Percentiles rank a stretch among this genome's conserved stretches.
These are phyloP conservation scores for Sclerotiophoma versabilis DNA, from an alignment of 2,329 filamentous ascomycete species.

Conservation along the genomic window DNA sequence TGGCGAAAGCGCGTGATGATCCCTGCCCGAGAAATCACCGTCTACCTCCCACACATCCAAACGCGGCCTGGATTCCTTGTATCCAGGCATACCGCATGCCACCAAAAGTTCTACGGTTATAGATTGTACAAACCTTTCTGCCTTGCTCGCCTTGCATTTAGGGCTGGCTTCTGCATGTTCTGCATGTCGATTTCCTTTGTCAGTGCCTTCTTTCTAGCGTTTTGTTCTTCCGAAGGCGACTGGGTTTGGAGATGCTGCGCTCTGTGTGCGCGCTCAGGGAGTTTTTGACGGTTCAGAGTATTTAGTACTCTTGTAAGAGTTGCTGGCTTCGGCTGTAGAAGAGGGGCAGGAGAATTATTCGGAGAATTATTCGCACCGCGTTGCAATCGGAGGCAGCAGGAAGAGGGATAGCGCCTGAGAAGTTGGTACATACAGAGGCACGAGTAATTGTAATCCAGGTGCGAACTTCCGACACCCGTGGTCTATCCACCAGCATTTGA, in stretches of 20 bases:
- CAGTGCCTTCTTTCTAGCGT: conserved; percentile 7
- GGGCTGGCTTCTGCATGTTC: background rate
- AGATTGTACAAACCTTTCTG: conserved; percentile 15
- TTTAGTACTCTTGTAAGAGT: background rate
- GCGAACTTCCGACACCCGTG: background rate
- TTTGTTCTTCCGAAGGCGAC: conserved; percentile 1
- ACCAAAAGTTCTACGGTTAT: conserved; percentile 10
- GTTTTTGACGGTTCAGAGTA: background rate
- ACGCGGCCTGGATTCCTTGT: background rate
- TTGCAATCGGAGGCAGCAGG: background rate
- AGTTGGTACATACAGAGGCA: conserved; percentile 12
- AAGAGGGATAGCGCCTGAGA: conserved; percentile 2
- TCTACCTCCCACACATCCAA: background rate
- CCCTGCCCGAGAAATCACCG: background rate
- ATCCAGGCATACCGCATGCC: background rate
- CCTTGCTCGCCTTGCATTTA: conserved; percentile 2
- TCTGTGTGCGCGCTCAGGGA: conserved; percentile 5
- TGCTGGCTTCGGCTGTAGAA: background rate
- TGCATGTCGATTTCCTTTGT: conserved; percentile 14
- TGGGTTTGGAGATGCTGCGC: conserved; percentile 1
- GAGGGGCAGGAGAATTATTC: no score
- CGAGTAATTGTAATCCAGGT: conserved; percentile 19
- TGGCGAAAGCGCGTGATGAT: conserved; percentile 1
- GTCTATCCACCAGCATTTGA: background rate
- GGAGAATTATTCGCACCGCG: background rate